These are phyloP conservation scores for Trapa bicornis DNA, from an alignment of 345 rosid species.

Conservation along the genomic window DNA sequence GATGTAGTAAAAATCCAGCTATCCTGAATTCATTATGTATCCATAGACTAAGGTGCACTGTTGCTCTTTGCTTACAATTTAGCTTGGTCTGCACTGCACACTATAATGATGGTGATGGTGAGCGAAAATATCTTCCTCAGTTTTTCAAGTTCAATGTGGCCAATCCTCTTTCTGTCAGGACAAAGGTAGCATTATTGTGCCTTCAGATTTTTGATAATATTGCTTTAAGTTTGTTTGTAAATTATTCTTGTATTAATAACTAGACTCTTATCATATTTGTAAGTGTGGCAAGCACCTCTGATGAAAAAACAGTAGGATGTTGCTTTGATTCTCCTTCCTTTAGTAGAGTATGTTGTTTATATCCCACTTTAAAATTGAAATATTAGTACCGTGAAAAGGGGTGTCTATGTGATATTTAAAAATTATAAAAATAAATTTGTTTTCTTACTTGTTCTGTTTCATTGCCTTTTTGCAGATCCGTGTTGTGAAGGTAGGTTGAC, in stretches of 20 bases:
- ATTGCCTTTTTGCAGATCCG: conserved; percentile 57
- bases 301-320: neutral
- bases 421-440: no score
- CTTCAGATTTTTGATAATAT: neutral
- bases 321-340: neutral
- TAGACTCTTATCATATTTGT: neutral
- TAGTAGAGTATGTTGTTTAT: neutral
- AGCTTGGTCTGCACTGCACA: conserved; percentile 92
- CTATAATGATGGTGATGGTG: conserved; percentile 74
- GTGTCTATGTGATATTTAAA: no score
- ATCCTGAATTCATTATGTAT: neutral
- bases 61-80: conserved; percentile 4
- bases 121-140: conserved; percentile 93
- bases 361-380: no score
- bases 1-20: neutral
- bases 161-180: conserved; percentile 85
- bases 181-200: conserved; percentile 41
- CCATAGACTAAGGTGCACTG: neutral
- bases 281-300: neutral
- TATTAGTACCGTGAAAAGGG: no score
- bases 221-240: neutral
- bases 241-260: neutral
- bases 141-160: conserved; percentile 85
- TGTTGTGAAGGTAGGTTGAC: conserved; percentile 63
- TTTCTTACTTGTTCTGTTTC: neutral